A percentile compares a stretch with the other conserved stretches of the same genome.
Evolutionary conservation across 768 basidiomycete species (phyloP).

Genomic region (Hypholoma fasciculare): DNA sequence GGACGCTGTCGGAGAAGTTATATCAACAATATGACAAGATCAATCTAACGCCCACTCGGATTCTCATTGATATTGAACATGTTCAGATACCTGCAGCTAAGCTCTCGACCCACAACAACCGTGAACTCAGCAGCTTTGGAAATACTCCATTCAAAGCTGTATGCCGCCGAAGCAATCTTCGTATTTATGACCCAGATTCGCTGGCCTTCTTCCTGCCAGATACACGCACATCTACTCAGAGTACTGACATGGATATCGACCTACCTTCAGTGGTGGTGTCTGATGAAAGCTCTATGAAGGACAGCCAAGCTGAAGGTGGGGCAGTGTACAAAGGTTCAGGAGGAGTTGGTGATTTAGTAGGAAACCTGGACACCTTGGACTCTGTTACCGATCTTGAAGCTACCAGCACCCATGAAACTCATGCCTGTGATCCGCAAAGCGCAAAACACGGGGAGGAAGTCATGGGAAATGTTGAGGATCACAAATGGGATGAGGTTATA

Average conservation of each 20-base stretch:
- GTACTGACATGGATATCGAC: background rate
- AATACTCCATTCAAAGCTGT: slow-evolving; percentile 14
- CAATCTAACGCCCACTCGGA: slow-evolving; percentile 9
- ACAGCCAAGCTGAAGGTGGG: background rate
- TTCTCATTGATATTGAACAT: slow-evolving; percentile 10
- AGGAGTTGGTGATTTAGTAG: slow-evolving; percentile 28
- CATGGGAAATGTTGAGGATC: background rate
- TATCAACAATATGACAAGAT: background rate
- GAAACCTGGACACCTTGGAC: slow-evolving; percentile 24
- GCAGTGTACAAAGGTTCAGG: slow-evolving; percentile 18
- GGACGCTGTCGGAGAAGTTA: background rate
- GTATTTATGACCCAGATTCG: background rate
- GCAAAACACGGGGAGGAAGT: background rate
- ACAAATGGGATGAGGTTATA: slow-evolving; percentile 5
- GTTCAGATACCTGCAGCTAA: slow-evolving; percentile 20
- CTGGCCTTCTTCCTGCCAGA: background rate
- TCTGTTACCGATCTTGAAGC: no score
- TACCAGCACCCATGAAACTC: background rate
- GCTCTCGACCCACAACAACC: slow-evolving; percentile 13
- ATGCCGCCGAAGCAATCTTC: slow-evolving; percentile 7
- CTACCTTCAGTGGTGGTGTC: background rate
- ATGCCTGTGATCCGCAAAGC: background rate
- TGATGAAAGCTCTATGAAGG: background rate
- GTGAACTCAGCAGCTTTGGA: slow-evolving; percentile 15
- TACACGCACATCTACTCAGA: background rate